These are phyloP conservation scores for Staphylotrichum tortipilum DNA, from an alignment of 495 filamentous ascomycete species.

Conservation along the genomic window DNA sequence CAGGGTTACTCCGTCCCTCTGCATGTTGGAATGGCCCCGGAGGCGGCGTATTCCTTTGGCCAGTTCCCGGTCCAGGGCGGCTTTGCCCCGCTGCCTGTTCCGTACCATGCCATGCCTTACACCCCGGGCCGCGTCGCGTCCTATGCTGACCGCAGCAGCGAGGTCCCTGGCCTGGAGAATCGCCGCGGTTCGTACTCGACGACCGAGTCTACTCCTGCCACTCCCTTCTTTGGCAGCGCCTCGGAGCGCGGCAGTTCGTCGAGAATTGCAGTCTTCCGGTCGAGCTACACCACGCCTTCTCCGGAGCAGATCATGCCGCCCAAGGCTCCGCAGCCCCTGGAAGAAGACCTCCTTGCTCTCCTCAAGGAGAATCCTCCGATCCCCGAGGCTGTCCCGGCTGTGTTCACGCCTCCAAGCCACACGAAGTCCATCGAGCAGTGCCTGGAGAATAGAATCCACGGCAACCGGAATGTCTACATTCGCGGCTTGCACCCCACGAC, in stretches of 20 bases:
- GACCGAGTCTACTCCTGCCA: slow-evolving; percentile 57
- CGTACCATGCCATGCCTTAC: slow-evolving; percentile 37
- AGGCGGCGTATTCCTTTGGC: slow-evolving; percentile 20
- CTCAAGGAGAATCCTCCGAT: slow-evolving; percentile 70
- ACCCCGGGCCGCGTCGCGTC: slow-evolving; percentile 38
- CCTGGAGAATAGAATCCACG: slow-evolving; percentile 74
- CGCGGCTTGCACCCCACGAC: slow-evolving; percentile 90
- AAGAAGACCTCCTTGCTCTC: slow-evolving; percentile 60
- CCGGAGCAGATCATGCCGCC: slow-evolving; percentile 47
- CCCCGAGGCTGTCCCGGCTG: slow-evolving; percentile 79
- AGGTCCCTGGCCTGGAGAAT: slow-evolving; percentile 51
- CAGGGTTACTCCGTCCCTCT: slow-evolving; percentile 24
- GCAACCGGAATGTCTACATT: slow-evolving; percentile 94
- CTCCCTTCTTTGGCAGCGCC: slow-evolving; percentile 48
- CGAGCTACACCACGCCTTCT: slow-evolving; percentile 54
- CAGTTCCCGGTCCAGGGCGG: slow-evolving; percentile 30
- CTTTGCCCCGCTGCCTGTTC: slow-evolving; percentile 24
- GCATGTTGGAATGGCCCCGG: slow-evolving; percentile 25
- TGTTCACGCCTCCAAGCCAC: slow-evolving; percentile 64
- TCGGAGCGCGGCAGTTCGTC: slow-evolving; percentile 42
- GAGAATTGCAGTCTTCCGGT: slow-evolving; percentile 50
- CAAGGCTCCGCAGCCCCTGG: slow-evolving; percentile 43
- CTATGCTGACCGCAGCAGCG: slow-evolving; percentile 34
- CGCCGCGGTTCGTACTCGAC: slow-evolving; percentile 61
- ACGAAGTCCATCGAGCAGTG: slow-evolving; percentile 81